Evolutionary conservation across 1,284 basidiomycete species (phyloP).

Genomic region (Cerrena zonata): DNA sequence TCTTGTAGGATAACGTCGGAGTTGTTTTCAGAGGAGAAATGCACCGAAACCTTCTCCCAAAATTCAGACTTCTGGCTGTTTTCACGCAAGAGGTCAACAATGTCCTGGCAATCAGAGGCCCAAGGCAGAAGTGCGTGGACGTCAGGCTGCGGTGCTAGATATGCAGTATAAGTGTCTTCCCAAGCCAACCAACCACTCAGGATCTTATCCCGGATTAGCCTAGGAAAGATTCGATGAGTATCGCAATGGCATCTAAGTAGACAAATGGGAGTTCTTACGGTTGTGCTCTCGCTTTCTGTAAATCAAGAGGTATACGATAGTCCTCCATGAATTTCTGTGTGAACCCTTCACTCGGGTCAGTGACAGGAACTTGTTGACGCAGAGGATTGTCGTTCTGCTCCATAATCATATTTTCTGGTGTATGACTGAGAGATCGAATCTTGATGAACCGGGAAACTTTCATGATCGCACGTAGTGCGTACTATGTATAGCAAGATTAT

Average conservation of each 20-base stretch:
- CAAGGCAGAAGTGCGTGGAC: constrained; percentile 52
- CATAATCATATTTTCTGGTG: constrained; percentile 53
- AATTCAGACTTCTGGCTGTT: constrained; percentile 40
- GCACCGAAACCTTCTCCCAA: constrained; percentile 56
- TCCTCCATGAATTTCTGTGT: constrained; percentile 51
- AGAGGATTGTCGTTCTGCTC: constrained; percentile 54
- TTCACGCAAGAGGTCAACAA: constrained; percentile 43
- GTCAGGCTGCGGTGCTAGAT: constrained; percentile 40
- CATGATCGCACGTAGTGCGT: constrained; percentile 64
- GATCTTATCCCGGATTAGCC: constrained; percentile 49
- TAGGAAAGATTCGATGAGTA: constrained; percentile 19
- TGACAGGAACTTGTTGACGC: constrained; percentile 44
- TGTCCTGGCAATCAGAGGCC: constrained; percentile 44
- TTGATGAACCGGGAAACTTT: constrained; percentile 69
- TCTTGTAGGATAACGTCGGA: constrained; percentile 56
- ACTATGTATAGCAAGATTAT: constrained; percentile 38
- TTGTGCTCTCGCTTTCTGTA: constrained; percentile 26
- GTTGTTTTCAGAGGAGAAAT: constrained; percentile 65
- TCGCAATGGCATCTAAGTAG: neutral
- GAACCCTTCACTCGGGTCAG: constrained; percentile 52
- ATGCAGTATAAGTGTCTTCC: constrained; percentile 40
- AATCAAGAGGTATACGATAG: constrained; percentile 42
- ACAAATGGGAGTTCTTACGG: constrained; percentile 35
- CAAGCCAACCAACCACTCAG: constrained; percentile 60
- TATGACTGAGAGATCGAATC: constrained; percentile 64